phyloP scores from a whole-genome alignment of 1,284 basidiomycete species.

The Boletus sp. region DNA sequence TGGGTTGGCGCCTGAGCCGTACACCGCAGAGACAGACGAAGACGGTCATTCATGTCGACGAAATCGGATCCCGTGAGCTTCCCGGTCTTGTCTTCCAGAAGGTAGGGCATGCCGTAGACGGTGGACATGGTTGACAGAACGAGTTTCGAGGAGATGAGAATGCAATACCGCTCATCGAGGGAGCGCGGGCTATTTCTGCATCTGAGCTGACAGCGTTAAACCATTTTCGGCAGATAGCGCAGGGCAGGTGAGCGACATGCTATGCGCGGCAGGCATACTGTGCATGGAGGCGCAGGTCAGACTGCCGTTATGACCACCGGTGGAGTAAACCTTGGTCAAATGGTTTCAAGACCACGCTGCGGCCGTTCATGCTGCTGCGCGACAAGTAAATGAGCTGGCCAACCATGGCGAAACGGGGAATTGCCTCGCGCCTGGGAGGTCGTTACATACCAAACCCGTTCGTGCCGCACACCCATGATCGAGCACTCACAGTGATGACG shows the following conservation, averaged over 20 bases:
- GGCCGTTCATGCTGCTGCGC: constrained; percentile 11
- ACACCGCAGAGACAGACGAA: constrained; percentile 47
- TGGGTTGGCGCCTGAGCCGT: constrained; percentile 41
- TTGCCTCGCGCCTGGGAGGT: constrained; percentile 13
- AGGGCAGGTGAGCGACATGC: constrained; percentile 19
- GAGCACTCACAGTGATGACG: constrained; percentile 26
- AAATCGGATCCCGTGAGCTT: constrained; percentile 51
- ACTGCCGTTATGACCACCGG: constrained; percentile 24
- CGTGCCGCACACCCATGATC: constrained; percentile 6
- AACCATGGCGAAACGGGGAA: constrained; percentile 20
- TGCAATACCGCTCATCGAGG: background rate
- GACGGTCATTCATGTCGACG: constrained; percentile 58
- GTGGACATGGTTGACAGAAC: constrained; percentile 29
- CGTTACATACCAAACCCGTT: constrained; percentile 16
- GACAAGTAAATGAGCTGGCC: constrained; percentile 14
- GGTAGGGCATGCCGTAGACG: constrained; percentile 51
- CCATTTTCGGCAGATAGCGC: constrained; percentile 25
- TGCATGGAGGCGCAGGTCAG: constrained; percentile 15
- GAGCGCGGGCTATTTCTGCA: constrained; percentile 26
- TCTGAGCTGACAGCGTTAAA: constrained; percentile 10
- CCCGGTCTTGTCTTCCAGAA: constrained; percentile 61
- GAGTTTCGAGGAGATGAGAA: background rate
- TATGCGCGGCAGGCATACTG: constrained; percentile 16
- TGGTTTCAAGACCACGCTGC: constrained; percentile 18
- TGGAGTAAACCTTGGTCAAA: constrained; percentile 17